These are phyloP conservation scores for Polyporus arcularius DNA, from an alignment of 768 basidiomycete species.

Conservation along the genomic window DNA sequence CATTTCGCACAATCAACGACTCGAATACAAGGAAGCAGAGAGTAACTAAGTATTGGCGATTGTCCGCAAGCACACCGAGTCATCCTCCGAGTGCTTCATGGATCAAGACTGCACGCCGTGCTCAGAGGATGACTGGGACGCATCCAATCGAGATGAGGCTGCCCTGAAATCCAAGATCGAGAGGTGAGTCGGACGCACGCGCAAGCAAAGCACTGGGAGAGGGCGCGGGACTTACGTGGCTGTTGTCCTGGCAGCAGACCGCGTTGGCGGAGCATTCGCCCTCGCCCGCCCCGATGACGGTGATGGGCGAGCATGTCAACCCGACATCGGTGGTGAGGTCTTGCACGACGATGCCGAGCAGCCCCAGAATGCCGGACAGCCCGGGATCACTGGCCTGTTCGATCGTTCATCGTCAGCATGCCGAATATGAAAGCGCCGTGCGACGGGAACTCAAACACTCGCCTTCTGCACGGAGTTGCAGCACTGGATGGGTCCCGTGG, in stretches of 20 bases:
- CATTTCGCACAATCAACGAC: too few relatives aligned
- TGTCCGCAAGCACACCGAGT: too few relatives aligned
- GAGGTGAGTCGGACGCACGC: background rate
- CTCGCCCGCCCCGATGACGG: slow-evolving; percentile 9
- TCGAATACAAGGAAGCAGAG: too few relatives aligned
- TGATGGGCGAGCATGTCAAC: slow-evolving; percentile 15
- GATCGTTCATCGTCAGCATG: too few relatives aligned
- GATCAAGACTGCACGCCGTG: too few relatives aligned
- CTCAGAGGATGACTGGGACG: slow-evolving; percentile 6
- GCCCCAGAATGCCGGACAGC: slow-evolving; percentile 1
- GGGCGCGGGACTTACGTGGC: slow-evolving; percentile 1
- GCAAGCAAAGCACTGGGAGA: background rate
- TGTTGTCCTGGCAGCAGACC: slow-evolving; percentile 16
- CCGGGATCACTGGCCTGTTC: slow-evolving; percentile 1
- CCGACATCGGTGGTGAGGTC: too few relatives aligned
- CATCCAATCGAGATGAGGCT: slow-evolving; percentile 11
- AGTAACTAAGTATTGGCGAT: too few relatives aligned
- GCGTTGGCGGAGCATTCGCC: slow-evolving; percentile 8
- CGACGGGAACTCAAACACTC: background rate
- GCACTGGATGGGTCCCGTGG: slow-evolving; percentile 12
- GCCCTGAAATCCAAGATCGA: background rate
- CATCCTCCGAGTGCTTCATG: too few relatives aligned
- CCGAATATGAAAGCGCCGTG: background rate
- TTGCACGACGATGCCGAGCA: slow-evolving; percentile 12
- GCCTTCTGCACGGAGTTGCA: slow-evolving; percentile 2